phyloP scores from a whole-genome alignment of 768 basidiomycete genomes.

The Sarcodon sp. region DNA sequence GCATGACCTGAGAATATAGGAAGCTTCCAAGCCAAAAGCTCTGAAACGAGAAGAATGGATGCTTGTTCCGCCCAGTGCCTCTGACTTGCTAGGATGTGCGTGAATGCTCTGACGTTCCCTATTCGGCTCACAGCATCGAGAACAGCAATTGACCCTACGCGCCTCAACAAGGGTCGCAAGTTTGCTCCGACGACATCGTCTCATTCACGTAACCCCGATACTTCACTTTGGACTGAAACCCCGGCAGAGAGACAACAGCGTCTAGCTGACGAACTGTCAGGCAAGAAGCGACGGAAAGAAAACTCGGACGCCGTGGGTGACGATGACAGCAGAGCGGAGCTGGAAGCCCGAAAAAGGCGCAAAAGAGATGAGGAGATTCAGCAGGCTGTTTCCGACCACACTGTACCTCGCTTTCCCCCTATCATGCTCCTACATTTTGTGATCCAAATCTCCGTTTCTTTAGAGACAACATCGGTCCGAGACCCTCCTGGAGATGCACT shows the following conservation, averaged over 20 bases:
- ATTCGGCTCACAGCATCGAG: not conserved
- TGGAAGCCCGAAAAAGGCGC: constrained; percentile 39
- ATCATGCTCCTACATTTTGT: not conserved
- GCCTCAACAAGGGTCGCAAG: constrained; percentile 58
- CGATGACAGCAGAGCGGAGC: constrained; percentile 25
- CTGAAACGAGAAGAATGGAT: constrained; percentile 94
- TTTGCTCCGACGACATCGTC: constrained; percentile 48
- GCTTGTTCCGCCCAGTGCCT: constrained; percentile 82
- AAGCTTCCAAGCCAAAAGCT: constrained; percentile 66
- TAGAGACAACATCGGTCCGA: constrained; percentile 16
- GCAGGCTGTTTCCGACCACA: constrained; percentile 68
- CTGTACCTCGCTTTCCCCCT: constrained; percentile 30
- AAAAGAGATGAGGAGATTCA: constrained; percentile 59
- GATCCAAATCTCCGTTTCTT: constrained; percentile 5
- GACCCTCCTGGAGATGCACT: constrained; percentile 20
- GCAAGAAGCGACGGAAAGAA: constrained; percentile 66
- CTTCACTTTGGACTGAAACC: constrained; percentile 92
- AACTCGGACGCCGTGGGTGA: constrained; percentile 33
- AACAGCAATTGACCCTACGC: constrained; percentile 77
- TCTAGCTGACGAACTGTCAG: constrained; percentile 88
- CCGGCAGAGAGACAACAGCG: constrained; percentile 86
- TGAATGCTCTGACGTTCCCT: constrained; percentile 6
- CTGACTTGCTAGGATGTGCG: constrained; percentile 69
- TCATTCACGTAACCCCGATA: constrained; percentile 28
- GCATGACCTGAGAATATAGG: constrained; percentile 24